Conservation (phyloP, 768 basidiomycete genomes). For the Serpula lacrymans region DNA sequence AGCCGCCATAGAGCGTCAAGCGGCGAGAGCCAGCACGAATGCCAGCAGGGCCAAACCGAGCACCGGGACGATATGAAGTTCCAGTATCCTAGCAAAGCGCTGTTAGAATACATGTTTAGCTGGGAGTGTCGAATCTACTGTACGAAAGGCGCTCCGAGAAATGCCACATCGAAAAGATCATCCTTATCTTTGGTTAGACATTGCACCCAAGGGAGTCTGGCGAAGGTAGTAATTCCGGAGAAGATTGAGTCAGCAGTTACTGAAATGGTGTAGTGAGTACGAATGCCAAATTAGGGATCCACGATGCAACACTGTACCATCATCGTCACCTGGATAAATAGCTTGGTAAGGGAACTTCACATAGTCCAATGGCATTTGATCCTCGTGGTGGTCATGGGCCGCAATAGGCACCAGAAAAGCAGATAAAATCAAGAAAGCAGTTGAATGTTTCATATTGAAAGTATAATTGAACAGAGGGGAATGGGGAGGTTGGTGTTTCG, state of each 20-base stretch:
- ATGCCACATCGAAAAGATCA: constrained; percentile 71
- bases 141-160: constrained; percentile 79
- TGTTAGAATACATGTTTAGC: background rate
- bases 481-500: background rate
- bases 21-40: constrained; percentile 79
- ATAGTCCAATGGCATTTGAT: constrained; percentile 66
- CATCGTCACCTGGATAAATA: constrained; percentile 51
- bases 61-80: constrained; percentile 78
- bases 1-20: constrained; percentile 71
- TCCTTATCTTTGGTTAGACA: constrained; percentile 66
- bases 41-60: constrained; percentile 82
- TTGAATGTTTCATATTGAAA: constrained; percentile 19
- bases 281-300: background rate
- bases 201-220: constrained; percentile 80
- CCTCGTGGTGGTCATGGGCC: constrained; percentile 38
- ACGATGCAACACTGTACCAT: constrained; percentile 39
- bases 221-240: constrained; percentile 82
- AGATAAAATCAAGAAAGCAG: constrained; percentile 21
- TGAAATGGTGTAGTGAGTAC: constrained; percentile 17
- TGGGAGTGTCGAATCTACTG: constrained; percentile 14
- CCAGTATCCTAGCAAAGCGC: constrained; percentile 51
- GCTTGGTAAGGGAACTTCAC: constrained; percentile 65
- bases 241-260: constrained; percentile 79
- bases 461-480: constrained; percentile 3
- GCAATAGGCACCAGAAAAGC: constrained; percentile 23